Conservation (phyloP, 495 filamentous ascomycete genomes). For the Margaritispora aquatica region DNA sequence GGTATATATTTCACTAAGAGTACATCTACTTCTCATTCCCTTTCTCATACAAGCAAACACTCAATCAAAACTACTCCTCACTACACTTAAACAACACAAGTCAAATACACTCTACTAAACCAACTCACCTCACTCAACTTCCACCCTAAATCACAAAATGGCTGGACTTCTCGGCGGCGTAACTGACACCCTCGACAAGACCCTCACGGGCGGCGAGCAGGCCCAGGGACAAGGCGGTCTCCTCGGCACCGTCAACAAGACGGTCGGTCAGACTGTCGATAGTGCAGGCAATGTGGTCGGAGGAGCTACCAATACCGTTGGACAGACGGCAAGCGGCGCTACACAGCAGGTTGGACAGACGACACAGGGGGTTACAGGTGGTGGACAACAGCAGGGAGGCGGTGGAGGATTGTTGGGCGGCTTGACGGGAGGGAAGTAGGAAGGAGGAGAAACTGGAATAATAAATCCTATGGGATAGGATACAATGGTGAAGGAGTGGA, state of each 20-base stretch:
- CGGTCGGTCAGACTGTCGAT: constrained; percentile 32
- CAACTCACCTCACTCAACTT: constrained; percentile 1
- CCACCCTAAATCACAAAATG: constrained; percentile 6
- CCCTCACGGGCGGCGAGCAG: constrained; percentile 34
- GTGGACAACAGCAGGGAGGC: no score
- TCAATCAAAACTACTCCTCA: not conserved
- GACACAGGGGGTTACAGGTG: constrained; percentile 26
- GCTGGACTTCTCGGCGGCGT: constrained; percentile 29
- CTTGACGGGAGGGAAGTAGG: constrained; percentile 1
- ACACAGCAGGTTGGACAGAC: no score
- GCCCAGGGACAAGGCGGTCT: constrained; percentile 35
- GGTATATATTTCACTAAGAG: not conserved
- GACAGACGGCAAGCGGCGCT: constrained; percentile 25
- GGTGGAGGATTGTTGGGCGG: constrained; percentile 8
- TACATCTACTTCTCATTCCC: not conserved
- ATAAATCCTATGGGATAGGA: no score
- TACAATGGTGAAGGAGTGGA: not conserved
- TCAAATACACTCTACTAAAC: not conserved
- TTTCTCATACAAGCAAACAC: not conserved
- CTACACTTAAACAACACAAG: not conserved
- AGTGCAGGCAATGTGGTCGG: constrained; percentile 27
- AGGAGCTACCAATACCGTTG: constrained; percentile 27
- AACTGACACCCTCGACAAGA: constrained; percentile 31
- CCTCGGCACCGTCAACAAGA: constrained; percentile 27
- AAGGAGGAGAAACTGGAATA: no score